phyloP scores from a whole-genome alignment of 139 green algal genomes.

The Micractinium conductrix region DNA sequence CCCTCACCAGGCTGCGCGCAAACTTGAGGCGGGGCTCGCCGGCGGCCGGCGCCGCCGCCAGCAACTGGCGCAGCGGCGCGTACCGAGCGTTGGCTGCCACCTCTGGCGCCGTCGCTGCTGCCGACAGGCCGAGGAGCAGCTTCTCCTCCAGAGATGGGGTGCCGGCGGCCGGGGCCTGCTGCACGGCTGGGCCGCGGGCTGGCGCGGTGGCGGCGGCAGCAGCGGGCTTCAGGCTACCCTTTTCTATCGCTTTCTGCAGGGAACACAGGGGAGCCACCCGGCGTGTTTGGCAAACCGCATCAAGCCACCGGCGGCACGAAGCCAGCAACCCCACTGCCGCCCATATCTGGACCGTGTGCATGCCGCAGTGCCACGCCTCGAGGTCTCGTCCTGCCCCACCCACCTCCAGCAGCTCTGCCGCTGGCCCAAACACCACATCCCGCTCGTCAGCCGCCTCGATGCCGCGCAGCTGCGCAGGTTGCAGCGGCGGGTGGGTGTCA shows the following conservation, averaged over 20 bases:
- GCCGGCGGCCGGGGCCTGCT: background rate
- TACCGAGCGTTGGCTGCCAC: background rate
- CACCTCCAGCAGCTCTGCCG: background rate
- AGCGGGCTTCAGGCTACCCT: no score
- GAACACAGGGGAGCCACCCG: background rate
- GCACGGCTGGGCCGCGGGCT: background rate
- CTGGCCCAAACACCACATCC: background rate
- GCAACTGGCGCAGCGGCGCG: background rate
- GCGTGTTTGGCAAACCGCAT: background rate
- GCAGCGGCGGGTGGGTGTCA: background rate
- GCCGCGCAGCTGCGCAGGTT: background rate
- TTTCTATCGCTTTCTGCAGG: no score
- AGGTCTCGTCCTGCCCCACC: background rate
- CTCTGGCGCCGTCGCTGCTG: background rate
- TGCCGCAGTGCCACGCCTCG: no score
- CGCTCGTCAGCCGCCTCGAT: background rate
- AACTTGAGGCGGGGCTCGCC: background rate
- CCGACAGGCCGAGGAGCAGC: background rate
- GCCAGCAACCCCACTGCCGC: no score
- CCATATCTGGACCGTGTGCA: no score
- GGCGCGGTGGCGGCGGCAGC: no score
- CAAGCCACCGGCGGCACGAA: background rate
- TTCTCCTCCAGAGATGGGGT: background rate
- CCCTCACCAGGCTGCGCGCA: conserved; percentile 1
- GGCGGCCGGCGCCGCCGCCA: background rate